phyloP scores from a whole-genome alignment of 2,329 filamentous ascomycete species.

The Monilinia fructigena region DNA sequence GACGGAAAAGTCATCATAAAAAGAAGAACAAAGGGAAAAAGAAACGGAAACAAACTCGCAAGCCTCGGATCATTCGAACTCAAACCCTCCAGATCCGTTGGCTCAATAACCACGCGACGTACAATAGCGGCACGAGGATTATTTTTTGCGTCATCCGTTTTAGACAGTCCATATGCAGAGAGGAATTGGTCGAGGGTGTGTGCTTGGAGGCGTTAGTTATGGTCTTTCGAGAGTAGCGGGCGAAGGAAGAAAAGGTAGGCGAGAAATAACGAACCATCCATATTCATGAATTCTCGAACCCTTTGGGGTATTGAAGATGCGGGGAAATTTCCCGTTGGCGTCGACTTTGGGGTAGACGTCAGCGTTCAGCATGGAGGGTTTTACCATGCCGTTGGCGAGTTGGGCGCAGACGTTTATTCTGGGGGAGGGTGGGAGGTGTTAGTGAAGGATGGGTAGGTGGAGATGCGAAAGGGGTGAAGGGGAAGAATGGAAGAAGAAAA shows the following conservation, averaged over 20 bases:
- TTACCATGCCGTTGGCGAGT: constrained; percentile 30
- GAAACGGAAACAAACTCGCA: neutral
- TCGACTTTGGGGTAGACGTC: constrained; percentile 34
- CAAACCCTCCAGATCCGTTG: neutral
- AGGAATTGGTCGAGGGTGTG: neutral
- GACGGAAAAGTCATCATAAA: neutral
- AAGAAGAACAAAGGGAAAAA: neutral
- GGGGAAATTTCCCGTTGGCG: constrained; percentile 25
- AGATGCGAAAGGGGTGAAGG: neutral
- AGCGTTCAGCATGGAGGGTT: constrained; percentile 23
- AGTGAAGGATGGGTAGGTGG: neutral
- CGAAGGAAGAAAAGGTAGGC: neutral
- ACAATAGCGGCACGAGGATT: neutral
- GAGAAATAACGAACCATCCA: constrained; percentile 27
- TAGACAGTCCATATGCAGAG: neutral
- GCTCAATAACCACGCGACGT: neutral
- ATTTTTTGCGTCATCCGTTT: neutral
- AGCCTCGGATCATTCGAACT: neutral
- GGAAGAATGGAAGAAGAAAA: too few relatives aligned
- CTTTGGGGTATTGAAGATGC: constrained; percentile 29
- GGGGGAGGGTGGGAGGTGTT: neutral
- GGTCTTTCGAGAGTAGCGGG: neutral
- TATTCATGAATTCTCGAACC: constrained; percentile 28
- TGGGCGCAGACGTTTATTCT: constrained; percentile 32
- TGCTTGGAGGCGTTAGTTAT: neutral